Evolutionary conservation across 2,329 filamentous ascomycete genomes (phyloP).

Genomic region (Stachybotrys chartarum): DNA sequence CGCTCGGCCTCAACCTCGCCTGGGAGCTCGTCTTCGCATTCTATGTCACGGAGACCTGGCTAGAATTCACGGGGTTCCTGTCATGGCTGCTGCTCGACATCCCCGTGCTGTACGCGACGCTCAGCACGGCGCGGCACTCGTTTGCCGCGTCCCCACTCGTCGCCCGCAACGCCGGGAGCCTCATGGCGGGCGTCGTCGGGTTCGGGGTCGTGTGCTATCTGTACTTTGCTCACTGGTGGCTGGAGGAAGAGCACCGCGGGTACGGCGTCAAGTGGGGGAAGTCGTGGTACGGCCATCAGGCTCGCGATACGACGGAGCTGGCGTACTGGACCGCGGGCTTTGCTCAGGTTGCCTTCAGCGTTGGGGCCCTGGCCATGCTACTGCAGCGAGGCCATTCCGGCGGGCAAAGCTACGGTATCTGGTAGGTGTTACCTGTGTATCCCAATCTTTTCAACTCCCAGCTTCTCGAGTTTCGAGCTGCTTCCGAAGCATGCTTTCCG

Average conservation of each 20-base stretch:
- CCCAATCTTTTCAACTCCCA: too few species aligned
- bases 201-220: slow-evolving; percentile 31
- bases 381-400: slow-evolving; percentile 38
- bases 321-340: slow-evolving; percentile 40
- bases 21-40: slow-evolving; percentile 45
- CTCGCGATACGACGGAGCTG: slow-evolving; percentile 40
- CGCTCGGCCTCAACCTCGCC: slow-evolving; percentile 40
- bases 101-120: slow-evolving; percentile 35
- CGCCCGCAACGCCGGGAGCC: slow-evolving; percentile 28
- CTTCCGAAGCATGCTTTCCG: too few species aligned
- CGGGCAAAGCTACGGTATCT: slow-evolving; percentile 39
- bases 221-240: slow-evolving; percentile 40
- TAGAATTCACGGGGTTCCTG: slow-evolving; percentile 36
- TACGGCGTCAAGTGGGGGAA: slow-evolving; percentile 37
- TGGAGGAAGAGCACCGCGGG: slow-evolving; percentile 30
- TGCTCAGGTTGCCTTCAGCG: slow-evolving; percentile 33
- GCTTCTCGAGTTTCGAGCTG: too few species aligned
- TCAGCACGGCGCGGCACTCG: slow-evolving; percentile 35
- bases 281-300: slow-evolving; percentile 31
- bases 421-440: slow-evolving; percentile 27
- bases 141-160: slow-evolving; percentile 34
- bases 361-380: slow-evolving; percentile 34
- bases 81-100: slow-evolving; percentile 43
- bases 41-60: slow-evolving; percentile 33
- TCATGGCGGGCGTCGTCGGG: slow-evolving; percentile 27